Conservation (phyloP, 768 basidiomycete species). For the Termitomyces sp. region DNA sequence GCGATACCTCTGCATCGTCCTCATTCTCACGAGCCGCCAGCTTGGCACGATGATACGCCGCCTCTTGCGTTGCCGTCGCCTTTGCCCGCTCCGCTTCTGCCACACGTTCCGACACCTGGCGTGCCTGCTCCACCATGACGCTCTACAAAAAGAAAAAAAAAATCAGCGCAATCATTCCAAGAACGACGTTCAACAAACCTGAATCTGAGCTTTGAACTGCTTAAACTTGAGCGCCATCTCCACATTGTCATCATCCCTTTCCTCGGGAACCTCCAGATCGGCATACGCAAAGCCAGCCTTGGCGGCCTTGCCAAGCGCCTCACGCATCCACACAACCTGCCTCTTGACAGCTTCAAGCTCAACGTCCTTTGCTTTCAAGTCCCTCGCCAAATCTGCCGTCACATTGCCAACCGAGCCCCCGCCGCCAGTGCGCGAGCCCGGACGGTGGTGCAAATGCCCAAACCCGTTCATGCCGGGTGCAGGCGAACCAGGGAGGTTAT, state of each 20-base stretch:
- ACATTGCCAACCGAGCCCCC: constrained; percentile 66
- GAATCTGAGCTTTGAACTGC: constrained; percentile 81
- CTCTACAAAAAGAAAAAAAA: constrained; percentile 42
- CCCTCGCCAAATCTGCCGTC: constrained; percentile 72
- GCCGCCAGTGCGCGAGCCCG: constrained; percentile 36
- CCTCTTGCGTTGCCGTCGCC: constrained; percentile 83
- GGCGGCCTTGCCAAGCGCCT: constrained; percentile 71
- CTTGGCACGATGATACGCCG: constrained; percentile 95
- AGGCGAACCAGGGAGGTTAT: constrained; percentile 40
- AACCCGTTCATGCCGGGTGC: constrained; percentile 50
- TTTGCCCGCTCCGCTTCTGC: constrained; percentile 78
- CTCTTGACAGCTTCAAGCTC: constrained; percentile 77
- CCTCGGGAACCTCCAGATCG: constrained; percentile 36
- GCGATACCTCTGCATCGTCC: constrained; percentile 60
- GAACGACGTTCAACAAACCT: constrained; percentile 50
- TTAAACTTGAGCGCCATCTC: constrained; percentile 84
- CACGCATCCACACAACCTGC: constrained; percentile 84
- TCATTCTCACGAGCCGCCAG: constrained; percentile 80
- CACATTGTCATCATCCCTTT: constrained; percentile 46
- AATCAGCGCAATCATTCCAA: neutral
- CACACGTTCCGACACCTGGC: constrained; percentile 71
- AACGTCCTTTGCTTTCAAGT: constrained; percentile 78
- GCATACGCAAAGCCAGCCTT: constrained; percentile 75
- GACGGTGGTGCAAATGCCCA: constrained; percentile 37
- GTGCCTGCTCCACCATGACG: constrained; percentile 74